phyloP scores from a whole-genome alignment of 176 grass and related monocot genomes.

The Ampelocalamus luodianensis region DNA sequence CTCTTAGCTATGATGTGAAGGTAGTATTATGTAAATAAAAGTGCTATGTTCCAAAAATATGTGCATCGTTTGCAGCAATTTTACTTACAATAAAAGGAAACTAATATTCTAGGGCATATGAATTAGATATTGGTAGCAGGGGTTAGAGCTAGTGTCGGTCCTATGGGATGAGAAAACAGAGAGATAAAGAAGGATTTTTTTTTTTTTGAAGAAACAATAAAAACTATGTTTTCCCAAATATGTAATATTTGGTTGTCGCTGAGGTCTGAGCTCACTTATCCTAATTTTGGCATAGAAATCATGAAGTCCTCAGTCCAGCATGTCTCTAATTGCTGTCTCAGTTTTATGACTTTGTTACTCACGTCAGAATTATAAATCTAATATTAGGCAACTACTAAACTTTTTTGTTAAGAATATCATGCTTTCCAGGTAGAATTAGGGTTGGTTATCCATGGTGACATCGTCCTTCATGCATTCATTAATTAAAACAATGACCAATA shows the following conservation, averaged over 20 bases:
- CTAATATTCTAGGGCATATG: background rate
- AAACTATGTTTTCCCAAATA: background rate
- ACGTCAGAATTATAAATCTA: constrained; percentile 6
- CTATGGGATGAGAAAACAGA: background rate
- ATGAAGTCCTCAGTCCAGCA: background rate
- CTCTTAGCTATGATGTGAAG: background rate
- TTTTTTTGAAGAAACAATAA: background rate
- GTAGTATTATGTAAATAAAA: background rate
- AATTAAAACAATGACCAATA: background rate
- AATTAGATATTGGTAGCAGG: background rate
- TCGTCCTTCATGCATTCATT: background rate
- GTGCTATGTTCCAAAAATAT: background rate
- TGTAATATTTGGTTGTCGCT: background rate
- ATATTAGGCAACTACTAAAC: background rate
- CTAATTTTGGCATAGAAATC: constrained; percentile 27
- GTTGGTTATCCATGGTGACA: constrained; percentile 22
- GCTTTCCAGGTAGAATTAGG: background rate
- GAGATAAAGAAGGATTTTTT: background rate
- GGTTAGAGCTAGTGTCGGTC: background rate
- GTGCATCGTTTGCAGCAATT: background rate
- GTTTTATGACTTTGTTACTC: background rate
- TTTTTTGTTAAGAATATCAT: background rate
- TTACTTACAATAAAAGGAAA: constrained; percentile 10
- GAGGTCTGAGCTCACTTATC: background rate
- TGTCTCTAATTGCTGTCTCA: background rate